Evolutionary conservation across 2,329 filamentous ascomycete species (phyloP).

Genomic region (Cladosporium halotolerans): DNA sequence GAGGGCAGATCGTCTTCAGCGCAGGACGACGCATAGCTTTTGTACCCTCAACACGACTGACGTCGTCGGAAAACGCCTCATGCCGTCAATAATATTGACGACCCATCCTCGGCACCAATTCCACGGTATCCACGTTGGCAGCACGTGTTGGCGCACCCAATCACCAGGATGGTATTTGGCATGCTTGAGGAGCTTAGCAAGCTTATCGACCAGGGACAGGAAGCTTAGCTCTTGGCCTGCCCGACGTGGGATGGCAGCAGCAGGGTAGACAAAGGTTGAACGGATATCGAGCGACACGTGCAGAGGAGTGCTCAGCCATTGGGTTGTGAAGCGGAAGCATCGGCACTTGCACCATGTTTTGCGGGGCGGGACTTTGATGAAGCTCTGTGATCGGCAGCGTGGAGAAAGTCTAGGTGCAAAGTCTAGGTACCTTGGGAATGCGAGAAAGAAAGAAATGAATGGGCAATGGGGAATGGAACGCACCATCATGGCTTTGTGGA

Average conservation of each 20-base stretch:
- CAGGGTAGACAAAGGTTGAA: background rate
- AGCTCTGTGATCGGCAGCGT: background rate
- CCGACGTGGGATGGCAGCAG: background rate
- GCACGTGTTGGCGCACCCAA: background rate
- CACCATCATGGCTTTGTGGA: too few relatives aligned
- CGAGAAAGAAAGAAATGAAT: too few relatives aligned
- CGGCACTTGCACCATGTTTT: background rate
- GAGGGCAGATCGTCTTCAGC: background rate
- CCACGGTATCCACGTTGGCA: background rate
- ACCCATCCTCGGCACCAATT: too few relatives aligned
- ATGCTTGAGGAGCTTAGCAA: background rate
- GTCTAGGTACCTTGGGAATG: background rate
- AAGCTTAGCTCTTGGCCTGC: background rate
- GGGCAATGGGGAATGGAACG: too few relatives aligned
- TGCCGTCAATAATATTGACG: background rate
- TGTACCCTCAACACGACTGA: background rate
- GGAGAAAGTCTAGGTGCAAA: background rate
- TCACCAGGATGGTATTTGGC: background rate
- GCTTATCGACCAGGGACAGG: background rate
- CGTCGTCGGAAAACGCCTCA: background rate
- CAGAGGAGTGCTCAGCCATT: constrained; percentile 3
- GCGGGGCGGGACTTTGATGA: background rate
- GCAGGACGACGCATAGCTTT: background rate
- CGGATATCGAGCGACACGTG: background rate
- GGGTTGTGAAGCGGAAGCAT: background rate